Base-by-base conservation (phyloP, 371 early-diverging fungal genomes). In the Haplosporangium sp. region DNA sequence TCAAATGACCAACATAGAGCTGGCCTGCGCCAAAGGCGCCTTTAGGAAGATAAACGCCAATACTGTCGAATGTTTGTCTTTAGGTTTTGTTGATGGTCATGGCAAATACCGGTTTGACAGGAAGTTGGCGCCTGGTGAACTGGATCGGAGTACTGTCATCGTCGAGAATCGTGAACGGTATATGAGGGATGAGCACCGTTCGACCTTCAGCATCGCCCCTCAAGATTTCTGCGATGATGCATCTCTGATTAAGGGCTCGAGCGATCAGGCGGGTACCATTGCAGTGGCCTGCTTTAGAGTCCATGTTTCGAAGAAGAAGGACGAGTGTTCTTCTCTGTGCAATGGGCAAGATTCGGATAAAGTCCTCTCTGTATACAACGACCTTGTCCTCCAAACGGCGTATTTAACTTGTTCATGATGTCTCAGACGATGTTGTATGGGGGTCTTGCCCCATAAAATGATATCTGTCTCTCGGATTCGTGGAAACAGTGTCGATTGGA, bases 31-130 rank as follows among this genome's bases (percentile, higher is more conserved):
- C 18, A 62, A 82, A 69, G 21, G 66, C 69, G 37, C 46, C 52
- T 2, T 42, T 29, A 12, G 73, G 55, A 1, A 72, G 59, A 23
- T 56, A 64, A 9, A 73, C 46, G 2, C 59, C 67, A 21, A 74
- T 62, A 11, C 48, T 43, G 1, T 64, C 47, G n/a, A 74, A 43
- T 4, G 69, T 72, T 57, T 82, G 74, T 14, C 82, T 74, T 48
- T 77, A 74, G 11, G 63, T 18, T 38, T 81, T 81, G 40, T 67
- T 76, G 37, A 82, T 82, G 8, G 82, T 73, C 64, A 82, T 74
- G 0, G 69, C 64, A 53, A 62, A 81, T 6, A 63, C 57, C 23
- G 69, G 73, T 11, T 41, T 47, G 23, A 81, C 37, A 0, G 65
- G 79, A 23, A 82, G 77, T 47, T 81, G 81, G 1, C n/a, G 45